These are phyloP conservation scores for Polyporus tsugae DNA, from an alignment of 1,284 basidiomycete genomes.

Conservation along the genomic window DNA sequence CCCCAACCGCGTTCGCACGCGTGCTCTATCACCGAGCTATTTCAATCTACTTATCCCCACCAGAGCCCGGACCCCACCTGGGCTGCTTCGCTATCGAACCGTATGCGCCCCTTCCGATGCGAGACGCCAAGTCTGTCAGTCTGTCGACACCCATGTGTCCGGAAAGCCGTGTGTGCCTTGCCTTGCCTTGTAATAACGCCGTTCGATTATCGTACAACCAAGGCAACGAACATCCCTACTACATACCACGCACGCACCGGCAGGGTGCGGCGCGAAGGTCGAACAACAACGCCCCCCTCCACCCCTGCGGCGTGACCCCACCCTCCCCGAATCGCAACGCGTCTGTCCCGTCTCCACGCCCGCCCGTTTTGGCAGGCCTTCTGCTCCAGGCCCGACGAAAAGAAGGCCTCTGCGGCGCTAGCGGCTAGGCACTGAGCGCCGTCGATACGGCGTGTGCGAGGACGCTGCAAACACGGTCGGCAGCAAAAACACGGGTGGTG, in stretches of 20 bases:
- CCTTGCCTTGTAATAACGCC: neutral
- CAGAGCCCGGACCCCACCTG: neutral
- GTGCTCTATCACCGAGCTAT: slow-evolving; percentile 17
- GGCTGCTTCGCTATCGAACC: slow-evolving; percentile 2
- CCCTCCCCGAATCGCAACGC: neutral
- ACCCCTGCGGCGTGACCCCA: neutral
- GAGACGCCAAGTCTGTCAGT: neutral
- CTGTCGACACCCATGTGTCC: neutral
- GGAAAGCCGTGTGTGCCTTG: slow-evolving; percentile 9
- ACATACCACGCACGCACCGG: slow-evolving; percentile 5
- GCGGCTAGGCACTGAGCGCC: slow-evolving; percentile 41
- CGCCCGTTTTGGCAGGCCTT: slow-evolving; percentile 9
- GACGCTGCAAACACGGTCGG: slow-evolving; percentile 42
- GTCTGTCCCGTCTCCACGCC: neutral
- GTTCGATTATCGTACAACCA: slow-evolving; percentile 1
- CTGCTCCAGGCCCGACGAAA: slow-evolving; percentile 5
- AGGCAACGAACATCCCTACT: neutral
- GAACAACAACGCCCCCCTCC: neutral
- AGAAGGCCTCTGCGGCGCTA: neutral
- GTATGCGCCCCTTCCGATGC: neutral
- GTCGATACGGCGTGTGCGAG: slow-evolving; percentile 56
- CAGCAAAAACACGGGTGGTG: slow-evolving; percentile 10
- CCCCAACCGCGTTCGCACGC: slow-evolving; percentile 16
- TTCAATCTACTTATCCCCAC: slow-evolving; percentile 11
- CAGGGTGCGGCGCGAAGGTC: neutral